A percentile compares a stretch with the other conserved stretches of the same genome.
phyloP scores from a whole-genome alignment of 2,329 filamentous ascomycete species.

The Purpureocillium lavendulum region DNA sequence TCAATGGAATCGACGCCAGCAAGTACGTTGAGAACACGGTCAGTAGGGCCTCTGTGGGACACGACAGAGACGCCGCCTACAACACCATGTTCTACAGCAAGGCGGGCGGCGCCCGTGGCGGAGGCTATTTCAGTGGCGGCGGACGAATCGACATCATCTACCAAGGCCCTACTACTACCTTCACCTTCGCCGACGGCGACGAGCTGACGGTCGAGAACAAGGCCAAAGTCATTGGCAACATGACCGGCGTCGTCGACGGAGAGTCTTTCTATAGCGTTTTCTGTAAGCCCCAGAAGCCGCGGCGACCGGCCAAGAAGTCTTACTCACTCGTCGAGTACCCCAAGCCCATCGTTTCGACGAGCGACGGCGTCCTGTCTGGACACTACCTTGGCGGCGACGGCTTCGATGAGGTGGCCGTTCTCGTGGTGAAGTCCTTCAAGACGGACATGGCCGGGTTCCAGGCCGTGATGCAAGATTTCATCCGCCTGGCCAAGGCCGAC shows the following conservation, averaged over 20 bases:
- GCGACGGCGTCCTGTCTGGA: conserved; percentile 13
- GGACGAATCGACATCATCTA: conserved; percentile 18
- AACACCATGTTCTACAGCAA: conserved; percentile 28
- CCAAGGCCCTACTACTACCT: conserved; percentile 22
- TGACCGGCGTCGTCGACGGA: conserved; percentile 21
- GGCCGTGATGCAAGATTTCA: conserved; percentile 21
- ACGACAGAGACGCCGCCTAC: conserved; percentile 22
- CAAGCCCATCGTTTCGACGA: conserved; percentile 17
- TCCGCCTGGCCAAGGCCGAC: conserved; percentile 26
- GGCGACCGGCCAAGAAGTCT: conserved; percentile 21
- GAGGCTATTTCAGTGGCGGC: conserved; percentile 20
- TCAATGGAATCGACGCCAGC: conserved; percentile 16
- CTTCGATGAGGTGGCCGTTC: conserved; percentile 24
- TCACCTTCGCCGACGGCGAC: conserved; percentile 29
- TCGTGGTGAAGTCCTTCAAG: conserved; percentile 15
- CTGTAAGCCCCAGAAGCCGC: no score
- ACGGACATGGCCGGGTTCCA: conserved; percentile 24
- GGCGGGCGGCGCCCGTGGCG: conserved; percentile 9
- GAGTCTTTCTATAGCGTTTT: conserved; percentile 25
- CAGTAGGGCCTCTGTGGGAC: conserved; percentile 10
- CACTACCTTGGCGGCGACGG: conserved; percentile 26
- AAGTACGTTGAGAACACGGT: conserved; percentile 13
- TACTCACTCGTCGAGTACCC: conserved; percentile 21
- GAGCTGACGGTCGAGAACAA: conserved; percentile 18
- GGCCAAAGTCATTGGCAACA: conserved; percentile 18